Conservation (phyloP, 2,329 filamentous ascomycete species). For the Cadophora luteo-olivacea region DNA sequence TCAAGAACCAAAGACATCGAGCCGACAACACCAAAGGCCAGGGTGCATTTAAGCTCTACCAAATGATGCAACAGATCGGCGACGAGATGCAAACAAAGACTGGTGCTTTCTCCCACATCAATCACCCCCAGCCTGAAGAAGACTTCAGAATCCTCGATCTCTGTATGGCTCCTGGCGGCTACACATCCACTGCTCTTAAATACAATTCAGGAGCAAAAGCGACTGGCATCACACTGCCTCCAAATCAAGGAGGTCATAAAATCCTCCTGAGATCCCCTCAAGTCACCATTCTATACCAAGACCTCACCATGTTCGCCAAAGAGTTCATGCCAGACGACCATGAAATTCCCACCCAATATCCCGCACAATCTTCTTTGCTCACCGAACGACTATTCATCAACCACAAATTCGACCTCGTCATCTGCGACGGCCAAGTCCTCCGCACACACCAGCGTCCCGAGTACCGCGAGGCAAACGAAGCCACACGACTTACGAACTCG, state of each 20-base stretch:
- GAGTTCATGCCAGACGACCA: conserved; percentile 28
- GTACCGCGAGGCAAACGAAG: conserved; percentile 29
- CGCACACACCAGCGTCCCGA: conserved; percentile 28
- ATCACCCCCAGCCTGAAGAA: background rate
- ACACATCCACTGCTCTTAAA: conserved; percentile 32
- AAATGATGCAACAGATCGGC: conserved; percentile 51
- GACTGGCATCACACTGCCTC: conserved; percentile 33
- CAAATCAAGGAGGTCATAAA: conserved; percentile 29
- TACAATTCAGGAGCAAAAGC: conserved; percentile 32
- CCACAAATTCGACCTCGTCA: conserved; percentile 30
- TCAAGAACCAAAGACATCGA: conserved; percentile 47
- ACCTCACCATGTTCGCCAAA: conserved; percentile 34
- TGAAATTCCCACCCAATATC: conserved; percentile 28
- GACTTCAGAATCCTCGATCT: conserved; percentile 31
- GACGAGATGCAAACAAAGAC: conserved; percentile 47
- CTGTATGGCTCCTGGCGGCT: conserved; percentile 38
- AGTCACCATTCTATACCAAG: conserved; percentile 26
- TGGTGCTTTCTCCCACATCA: conserved; percentile 17
- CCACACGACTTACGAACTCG: conserved; percentile 27
- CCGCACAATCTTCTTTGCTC: conserved; percentile 22
- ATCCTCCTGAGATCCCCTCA: conserved; percentile 24
- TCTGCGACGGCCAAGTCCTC: conserved; percentile 36
- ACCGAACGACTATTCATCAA: conserved; percentile 23
- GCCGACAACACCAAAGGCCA: conserved; percentile 45
- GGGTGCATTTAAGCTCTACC: conserved; percentile 44